Percentiles rank a stretch among this genome's conserved stretches.
phyloP scores from a whole-genome alignment of 257 asterid genomes.

The Solanum sejunctum region DNA sequence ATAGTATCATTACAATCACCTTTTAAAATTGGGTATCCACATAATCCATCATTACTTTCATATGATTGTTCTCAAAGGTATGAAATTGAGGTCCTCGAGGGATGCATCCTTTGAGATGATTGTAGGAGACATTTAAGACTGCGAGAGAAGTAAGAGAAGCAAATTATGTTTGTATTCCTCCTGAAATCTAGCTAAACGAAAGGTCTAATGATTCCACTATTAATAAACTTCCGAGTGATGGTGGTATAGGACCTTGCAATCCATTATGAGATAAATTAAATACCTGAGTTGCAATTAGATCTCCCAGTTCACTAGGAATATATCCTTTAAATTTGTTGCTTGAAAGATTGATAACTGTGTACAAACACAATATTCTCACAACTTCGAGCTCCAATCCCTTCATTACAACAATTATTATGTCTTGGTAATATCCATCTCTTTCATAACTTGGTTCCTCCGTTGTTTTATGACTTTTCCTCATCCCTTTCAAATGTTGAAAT shows the following conservation, averaged over 20 bases:
- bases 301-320: background rate
- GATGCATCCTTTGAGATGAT: background rate
- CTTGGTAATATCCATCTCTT: background rate
- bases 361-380: background rate
- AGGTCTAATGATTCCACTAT: background rate
- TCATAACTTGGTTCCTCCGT: background rate
- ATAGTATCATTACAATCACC: background rate
- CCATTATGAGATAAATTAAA: no score
- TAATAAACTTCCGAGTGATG: background rate
- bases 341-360: no score
- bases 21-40: background rate
- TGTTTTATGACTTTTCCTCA: background rate
- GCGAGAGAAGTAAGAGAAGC: background rate
- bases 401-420: no score
- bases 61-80: background rate
- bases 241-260: background rate
- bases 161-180: background rate
- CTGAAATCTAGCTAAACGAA: background rate
- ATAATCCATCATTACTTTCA: background rate
- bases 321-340: background rate
- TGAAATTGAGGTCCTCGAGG: background rate
- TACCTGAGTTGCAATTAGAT: background rate
- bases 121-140: background rate
- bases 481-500: background rate
- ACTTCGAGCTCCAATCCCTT: background rate